These are phyloP conservation scores for Penicillium waksmanii DNA, from an alignment of 495 filamentous ascomycete species.

Conservation along the genomic window DNA sequence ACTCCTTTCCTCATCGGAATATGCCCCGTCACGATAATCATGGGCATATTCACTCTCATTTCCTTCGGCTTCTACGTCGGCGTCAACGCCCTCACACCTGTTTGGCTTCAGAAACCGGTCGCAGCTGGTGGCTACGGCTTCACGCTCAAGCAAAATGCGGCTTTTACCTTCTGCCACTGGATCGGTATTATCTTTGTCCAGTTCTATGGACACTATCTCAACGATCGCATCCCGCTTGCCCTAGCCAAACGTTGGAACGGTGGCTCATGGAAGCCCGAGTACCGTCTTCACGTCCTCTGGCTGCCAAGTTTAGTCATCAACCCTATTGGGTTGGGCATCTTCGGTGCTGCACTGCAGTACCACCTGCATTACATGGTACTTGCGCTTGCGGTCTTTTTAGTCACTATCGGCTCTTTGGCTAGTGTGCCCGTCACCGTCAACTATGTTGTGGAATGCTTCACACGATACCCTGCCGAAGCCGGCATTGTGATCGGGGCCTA, in stretches of 20 bases:
- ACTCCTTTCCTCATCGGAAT: constrained; percentile 48
- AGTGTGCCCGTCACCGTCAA: constrained; percentile 51
- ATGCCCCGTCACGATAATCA: constrained; percentile 46
- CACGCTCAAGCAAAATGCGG: constrained; percentile 47
- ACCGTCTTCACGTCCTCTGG: constrained; percentile 53
- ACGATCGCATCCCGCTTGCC: constrained; percentile 50
- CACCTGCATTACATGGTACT: constrained; percentile 53
- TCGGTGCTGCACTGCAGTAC: constrained; percentile 51
- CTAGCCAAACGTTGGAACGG: constrained; percentile 35
- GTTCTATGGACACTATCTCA: constrained; percentile 46
- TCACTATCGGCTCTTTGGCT: constrained; percentile 43
- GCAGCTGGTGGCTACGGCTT: constrained; percentile 55
- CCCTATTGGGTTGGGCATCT: constrained; percentile 52
- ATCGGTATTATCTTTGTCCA: constrained; percentile 47
- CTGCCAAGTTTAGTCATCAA: constrained; percentile 47
- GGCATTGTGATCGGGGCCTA: constrained; percentile 45
- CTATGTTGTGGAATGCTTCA: constrained; percentile 54
- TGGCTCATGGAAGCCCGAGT: constrained; percentile 56
- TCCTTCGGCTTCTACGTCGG: constrained; percentile 50
- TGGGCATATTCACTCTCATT: constrained; percentile 47
- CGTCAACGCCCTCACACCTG: constrained; percentile 35
- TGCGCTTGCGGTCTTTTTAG: constrained; percentile 47
- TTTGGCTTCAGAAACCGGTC: constrained; percentile 49
- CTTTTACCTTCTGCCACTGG: constrained; percentile 54
- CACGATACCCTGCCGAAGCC: constrained; percentile 44